Evolutionary conservation across 345 rosid species (phyloP), one percentile per base, ranked within the genome.

Genomic region (Lumnitzera littorea): DNA sequence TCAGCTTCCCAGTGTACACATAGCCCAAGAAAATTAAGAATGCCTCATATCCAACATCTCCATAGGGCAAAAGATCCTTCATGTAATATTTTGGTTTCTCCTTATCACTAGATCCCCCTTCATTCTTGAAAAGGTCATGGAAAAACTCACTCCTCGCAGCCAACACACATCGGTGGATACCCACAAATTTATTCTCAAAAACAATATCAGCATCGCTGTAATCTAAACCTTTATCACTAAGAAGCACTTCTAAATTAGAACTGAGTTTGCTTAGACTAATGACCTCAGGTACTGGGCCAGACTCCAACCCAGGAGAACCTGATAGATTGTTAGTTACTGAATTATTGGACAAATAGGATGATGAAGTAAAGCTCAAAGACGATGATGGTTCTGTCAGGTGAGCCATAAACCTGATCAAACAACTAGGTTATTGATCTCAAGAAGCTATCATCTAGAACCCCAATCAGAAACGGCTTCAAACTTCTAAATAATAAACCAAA

Each of bases 121-220:
- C 78, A 62, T 58, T 70, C 77, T 78, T 84, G 70, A 94, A 94
- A 36, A 84, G 46, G 0, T 94, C 86, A 60, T 67, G 55, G 61
- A 94, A 90, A 71, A 94, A 90, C 71, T 70, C 78, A 61, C 97
- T 94, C 74, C 99, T 86, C 12, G 89, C 83, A 31, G 91, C 91
- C 70, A 94, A 71, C 62, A 94, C 72, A 63, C 97, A 94, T 61
- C 96, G 71, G 68, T 90, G 97, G 64, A 88, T 81, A 59, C 95
- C 81, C 65, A 94, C 87, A 11, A 82, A 23, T 41, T 31, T 69
- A 5, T 64, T 83, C 66, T 86, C 89, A 24, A 94, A 75, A 12
- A 82, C 60, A 59, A 94, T 75, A 53, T 82, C 86, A 63, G 99
- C 91, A 82, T 90, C 99, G 31, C 78, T 88, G n/a, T 81, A 94